Evolutionary conservation across 2,329 filamentous ascomycete species (phyloP), one percentile per base, ranked within the genome.

Genomic region (Penicillium hesseltinei): DNA sequence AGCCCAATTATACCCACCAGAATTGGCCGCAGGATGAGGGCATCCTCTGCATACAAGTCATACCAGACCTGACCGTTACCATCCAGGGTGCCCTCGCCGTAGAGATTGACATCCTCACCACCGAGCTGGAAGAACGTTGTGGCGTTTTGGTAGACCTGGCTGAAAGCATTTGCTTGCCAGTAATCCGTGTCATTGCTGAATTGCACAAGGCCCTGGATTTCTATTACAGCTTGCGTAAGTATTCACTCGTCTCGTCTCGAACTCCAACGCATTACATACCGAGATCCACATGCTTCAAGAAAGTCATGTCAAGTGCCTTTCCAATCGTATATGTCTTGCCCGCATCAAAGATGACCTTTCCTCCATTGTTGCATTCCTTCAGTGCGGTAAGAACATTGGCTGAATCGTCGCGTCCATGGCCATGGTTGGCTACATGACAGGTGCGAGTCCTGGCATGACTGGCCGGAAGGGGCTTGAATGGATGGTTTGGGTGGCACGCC

Each of bases 151-250:
- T 84, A 90, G 6, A 75, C 77, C 27, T 86, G 85, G 54, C 81
- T 81, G 78, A 89, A 89, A 42, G 81, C 78, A 65, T 88, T 80
- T 9, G 78, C 79, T 61, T 86, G 80, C 88, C 88, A 90, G 72
- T 89, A 90, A 62, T 84, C 80, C 2, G 85, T 86, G 67, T 90
- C 84, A 50, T 86, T 81, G 54, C 82, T 83, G 73, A 90, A 90
- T 55, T 82, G 76, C 21, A 89, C 79, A 23, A 80, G 80, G 23
- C 84, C 85, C 65, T 82, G 80, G 58, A 86, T 81, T 60, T 84
- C 82, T 83, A 56, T 23, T 54, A 35, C 31, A 42, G 52, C 23
- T 48, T 38, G 13, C 36, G 19, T 55, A 27, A 56, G 51, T 25
- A 43, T 0, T 25, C 13, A 27, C 8, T 29, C 21, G 3, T 23